These are phyloP conservation scores for Aeschynomene evenia DNA, from an alignment of 306 rosid species.

Conservation along the genomic window DNA sequence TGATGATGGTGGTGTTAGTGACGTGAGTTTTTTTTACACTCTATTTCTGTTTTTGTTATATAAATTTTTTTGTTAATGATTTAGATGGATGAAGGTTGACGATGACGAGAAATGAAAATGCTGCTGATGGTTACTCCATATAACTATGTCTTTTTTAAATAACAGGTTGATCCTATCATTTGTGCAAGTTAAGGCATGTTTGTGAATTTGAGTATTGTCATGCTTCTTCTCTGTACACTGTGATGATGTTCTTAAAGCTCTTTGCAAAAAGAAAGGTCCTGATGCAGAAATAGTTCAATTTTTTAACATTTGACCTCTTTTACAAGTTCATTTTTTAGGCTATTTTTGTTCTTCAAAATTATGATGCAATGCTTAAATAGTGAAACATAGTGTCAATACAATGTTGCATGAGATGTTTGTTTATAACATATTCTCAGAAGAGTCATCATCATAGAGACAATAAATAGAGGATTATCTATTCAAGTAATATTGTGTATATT, in stretches of 20 bases:
- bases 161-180: too few species aligned
- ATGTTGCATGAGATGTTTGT: constrained; percentile 13
- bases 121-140: too few species aligned
- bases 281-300: constrained; percentile 57
- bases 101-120: too few species aligned
- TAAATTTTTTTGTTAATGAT: too few species aligned
- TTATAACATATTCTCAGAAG: background rate
- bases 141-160: too few species aligned
- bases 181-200: too few species aligned
- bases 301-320: constrained; percentile 13
- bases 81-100: too few species aligned
- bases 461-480: background rate
- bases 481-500: background rate
- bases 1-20: too few species aligned
- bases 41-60: too few species aligned
- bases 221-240: too few species aligned
- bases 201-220: too few species aligned
- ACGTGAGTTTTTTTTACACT: too few species aligned
- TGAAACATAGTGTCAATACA: background rate
- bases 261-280: constrained; percentile 94
- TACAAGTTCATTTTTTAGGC: constrained; percentile 9
- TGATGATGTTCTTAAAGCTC: constrained; percentile 64
- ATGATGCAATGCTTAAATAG: constrained; percentile 1
- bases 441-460: background rate
- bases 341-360: background rate